Base-by-base conservation (phyloP, 1,139 yeast genomes). In the Lodderomyces beijingensis region DNA sequence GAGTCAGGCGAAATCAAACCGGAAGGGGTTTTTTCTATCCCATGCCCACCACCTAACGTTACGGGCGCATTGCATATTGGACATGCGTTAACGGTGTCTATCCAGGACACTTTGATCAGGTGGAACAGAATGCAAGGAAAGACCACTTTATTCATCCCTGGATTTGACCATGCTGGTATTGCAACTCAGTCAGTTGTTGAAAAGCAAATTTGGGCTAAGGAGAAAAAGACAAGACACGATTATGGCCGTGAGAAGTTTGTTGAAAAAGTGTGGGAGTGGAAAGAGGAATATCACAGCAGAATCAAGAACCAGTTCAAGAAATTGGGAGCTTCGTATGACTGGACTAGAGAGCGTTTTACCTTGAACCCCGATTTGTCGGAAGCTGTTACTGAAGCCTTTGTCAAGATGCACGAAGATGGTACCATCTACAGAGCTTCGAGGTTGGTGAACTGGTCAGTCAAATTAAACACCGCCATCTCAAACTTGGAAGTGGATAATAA, bases 41-140 rank as follows among this genome's bases (percentile, higher is more conserved):
- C 98, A 26, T 94, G 96, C 16, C 98, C 98, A 30, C 99, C 99
- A 42, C 98, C 98, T 53, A 91, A 91, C 56, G 95, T 93, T 45
- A 91, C 99, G 30, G 98, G 99, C 66, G 96, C 97, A 34, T 74
- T 91, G 49, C 99, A 91, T 61, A 93, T 91, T 59, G 99, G 99
- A 50, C 98, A 93, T 61, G 98, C 97, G 19, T 75, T 91, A 57
- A 93, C 98, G 14, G 87, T 89, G 42, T 72, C 97, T 28, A 84
- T 91, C 54, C 99, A 91, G 67, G 99, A 91, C 60, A 64, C 97
- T 24, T 74, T 91, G 55, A 79, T 88, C 44, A 79, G 99, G 64
- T 91, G 77, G 72, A 79, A 93, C 70, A 83, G 98, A 70, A 91
- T 91, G 98, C 82, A 81, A 63, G 98, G 98, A 35, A 86, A 85